Base-by-base conservation (phyloP, 768 basidiomycete species). In the Tulasnella sp. region DNA sequence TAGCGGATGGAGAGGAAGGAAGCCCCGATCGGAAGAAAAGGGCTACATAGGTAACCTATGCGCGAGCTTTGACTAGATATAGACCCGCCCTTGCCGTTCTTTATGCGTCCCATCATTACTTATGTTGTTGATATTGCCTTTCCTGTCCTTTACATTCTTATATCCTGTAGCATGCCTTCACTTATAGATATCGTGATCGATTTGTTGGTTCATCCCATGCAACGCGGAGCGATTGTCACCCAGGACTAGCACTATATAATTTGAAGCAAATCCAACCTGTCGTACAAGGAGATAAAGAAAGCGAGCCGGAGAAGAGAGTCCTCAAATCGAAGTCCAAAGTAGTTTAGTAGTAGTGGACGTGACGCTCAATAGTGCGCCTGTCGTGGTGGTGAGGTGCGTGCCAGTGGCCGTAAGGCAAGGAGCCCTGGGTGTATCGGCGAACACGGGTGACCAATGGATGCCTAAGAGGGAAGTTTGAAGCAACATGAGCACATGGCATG, bases 401-500 rank as follows among this genome's bases (percentile, higher is more conserved):
- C 22, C 77, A 67, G 54, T 45, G 36, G 45, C 19, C 11, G 40
- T 68, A 45, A 2, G 76, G 76, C 38, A 54, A 67, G 19, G 58
- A 3, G 11, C 40, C 34, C n/a, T n/a, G n/a, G 52, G 68, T 49
- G 78, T 88, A 88, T 78, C 93, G 91, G 80, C 86, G 88, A 75
- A 94, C 89, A 78, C 91, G 91, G 77, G 91, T 91, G 71, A 94
- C 90, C 67, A 88, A 85, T n/a, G 92, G 93, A 81, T 91, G 90
- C 89, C 90, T 91, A 76, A 42, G 68, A 58, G n/a, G 11, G 54
- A 42, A 42, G 17, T 17, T 8, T 19, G 49, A n/a, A 52, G 4
- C 17, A 54, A 67, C 71, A 67, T 67, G 42, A 36, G 58, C 38
- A 49, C 74, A 49, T 37, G 74, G 45, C 29, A 15, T 8, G 64